A percentile compares a stretch with the other conserved stretches of the same genome.
Evolutionary conservation across 208 protist genomes (phyloP).

Genomic region (Trypanosoma boissoni): DNA sequence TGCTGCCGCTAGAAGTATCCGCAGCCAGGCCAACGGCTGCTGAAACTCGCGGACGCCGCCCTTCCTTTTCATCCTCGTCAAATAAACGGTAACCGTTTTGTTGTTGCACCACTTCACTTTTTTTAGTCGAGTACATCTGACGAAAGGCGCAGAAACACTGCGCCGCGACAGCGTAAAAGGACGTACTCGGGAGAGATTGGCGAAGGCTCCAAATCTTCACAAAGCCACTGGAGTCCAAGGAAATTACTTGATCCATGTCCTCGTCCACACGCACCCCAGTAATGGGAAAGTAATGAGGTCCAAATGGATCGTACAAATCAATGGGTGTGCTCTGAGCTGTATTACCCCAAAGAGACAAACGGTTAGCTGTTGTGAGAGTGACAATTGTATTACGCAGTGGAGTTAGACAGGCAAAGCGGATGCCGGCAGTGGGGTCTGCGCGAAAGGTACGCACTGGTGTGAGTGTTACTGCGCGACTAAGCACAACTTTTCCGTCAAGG

Average conservation of each 20-base stretch:
- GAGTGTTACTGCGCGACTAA: constrained; percentile 19
- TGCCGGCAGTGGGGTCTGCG: constrained; percentile 9
- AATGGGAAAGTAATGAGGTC: constrained; percentile 66
- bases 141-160: constrained; percentile 23
- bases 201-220: constrained; percentile 76
- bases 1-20: neutral
- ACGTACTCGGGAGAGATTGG: constrained; percentile 38
- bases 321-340: constrained; percentile 33
- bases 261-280: constrained; percentile 56
- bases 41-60: neutral
- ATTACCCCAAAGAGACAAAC: constrained; percentile 32
- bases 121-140: constrained; percentile 13
- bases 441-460: constrained; percentile 18
- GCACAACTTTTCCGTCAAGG: constrained; percentile 22
- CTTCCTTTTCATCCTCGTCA: constrained; percentile 19
- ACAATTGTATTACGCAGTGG: constrained; percentile 23
- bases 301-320: constrained; percentile 67
- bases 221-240: constrained; percentile 57
- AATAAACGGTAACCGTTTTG: constrained; percentile 21
- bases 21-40: neutral
- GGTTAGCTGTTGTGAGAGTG: constrained; percentile 28
- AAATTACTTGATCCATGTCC: constrained; percentile 64
- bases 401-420: constrained; percentile 29
- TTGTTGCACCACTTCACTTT: neutral
- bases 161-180: constrained; percentile 59